Base-by-base conservation (phyloP, 768 basidiomycete genomes). In the Tubosaeta sp. region DNA sequence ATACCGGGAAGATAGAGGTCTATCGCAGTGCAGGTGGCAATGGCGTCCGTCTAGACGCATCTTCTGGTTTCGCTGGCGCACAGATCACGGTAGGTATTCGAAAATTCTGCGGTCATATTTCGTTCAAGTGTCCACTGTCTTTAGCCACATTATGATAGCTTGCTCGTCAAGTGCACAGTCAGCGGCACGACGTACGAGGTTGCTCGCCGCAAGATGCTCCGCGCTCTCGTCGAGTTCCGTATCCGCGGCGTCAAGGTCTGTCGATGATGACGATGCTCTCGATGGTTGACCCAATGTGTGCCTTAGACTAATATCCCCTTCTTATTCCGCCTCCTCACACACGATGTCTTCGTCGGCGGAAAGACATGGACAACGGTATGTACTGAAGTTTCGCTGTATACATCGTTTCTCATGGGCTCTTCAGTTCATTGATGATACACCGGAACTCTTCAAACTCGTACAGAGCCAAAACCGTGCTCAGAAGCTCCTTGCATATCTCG, bases 21-120 rank as follows among this genome's bases (percentile, higher is more conserved):
- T 99, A 99, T 75, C 88, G 97, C 56, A 93, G 91, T 67, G 95
- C 97, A 37, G 97, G 97, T 71, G 97, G 97, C 50, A 98, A 98
- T 67, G 97, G 97, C 64, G 93, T 99, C 38, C 89, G 97, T 67
- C 77, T 99, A 31, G 97, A 99, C 66, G 91, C 97, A 17, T 89
- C 86, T 68, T 97, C 94, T 54, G 97, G 97, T 59, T 99, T 97
- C 61, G 97, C 97, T 49, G 97, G 97, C 31, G 97, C 97, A 26
- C 97, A 98, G 72, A 98, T 99, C 68, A 99, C 97, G 31, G 92
- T 92, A 65, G 53, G 82, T 58, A 58, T 37, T 43, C 48, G n/a
- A 26, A 50, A 13, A 22, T 34, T 47, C 32, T 41, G 16, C 17
- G n/a, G 8, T 37, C 31, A 16, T 51, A 31, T 38, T 31, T 46